Base-by-base conservation (phyloP, 140 eudicot species). In the Anethum foeniculum region DNA sequence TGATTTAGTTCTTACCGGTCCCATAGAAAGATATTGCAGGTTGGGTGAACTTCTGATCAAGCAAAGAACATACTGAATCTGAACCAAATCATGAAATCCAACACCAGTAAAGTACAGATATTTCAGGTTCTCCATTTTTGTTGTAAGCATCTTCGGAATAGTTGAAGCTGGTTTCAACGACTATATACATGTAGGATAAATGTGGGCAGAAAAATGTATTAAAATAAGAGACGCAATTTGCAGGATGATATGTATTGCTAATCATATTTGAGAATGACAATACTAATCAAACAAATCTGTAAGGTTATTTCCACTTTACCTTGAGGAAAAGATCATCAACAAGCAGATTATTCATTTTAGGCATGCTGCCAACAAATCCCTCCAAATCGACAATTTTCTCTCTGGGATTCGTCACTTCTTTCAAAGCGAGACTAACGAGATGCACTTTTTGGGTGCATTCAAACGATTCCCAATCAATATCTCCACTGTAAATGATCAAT, bases 1-100 rank as follows among this genome's bases (percentile, higher is more conserved):
- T 2, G 30, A 3, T 56, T 5, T 13, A 64, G 38, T 64, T 64
- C 71, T 64, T 12, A 64, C 71, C 71, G 7, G 38, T 64, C 18
- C 34, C 5, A 27, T 25, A 3, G 19, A 27, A 64, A 64, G 71
- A 64, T 64, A 28, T 3, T 28, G 38, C 38, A 64, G 38, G 39
- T 28, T 64, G 71, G 71, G 71, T 10, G 38, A 64, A 62, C 69
- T 62, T n/a, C 69, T 62, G 69, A 62, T 62, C 15, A 62, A 62
- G 69, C 69, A 62, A 62, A 62, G 30, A 62, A 27, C 34, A 62
- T 62, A 62, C 30, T n/a, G 2, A 62, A 64, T 64, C 71, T 64
- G 34, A 11, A 3, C 38, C 39, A 64, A 64, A 64, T 64, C 71
- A 64, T 28, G 38, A 64, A 28, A 64, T 27, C 38, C 36, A 28